phyloP scores from a whole-genome alignment of 2,329 filamentous ascomycete genomes.

The Colletotrichum sublineola region DNA sequence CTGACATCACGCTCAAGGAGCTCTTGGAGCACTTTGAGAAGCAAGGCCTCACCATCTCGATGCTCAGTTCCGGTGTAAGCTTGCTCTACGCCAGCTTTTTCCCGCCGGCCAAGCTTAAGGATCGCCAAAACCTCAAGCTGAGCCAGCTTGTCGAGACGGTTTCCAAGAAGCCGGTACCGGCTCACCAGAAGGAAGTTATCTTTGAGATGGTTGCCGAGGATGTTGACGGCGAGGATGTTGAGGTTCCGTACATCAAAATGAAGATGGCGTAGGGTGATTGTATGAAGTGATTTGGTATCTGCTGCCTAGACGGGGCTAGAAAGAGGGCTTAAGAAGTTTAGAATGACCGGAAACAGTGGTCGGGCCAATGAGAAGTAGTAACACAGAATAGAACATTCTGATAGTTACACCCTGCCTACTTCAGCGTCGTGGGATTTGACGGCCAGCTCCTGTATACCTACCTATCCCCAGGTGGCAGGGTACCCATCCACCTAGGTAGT shows the following conservation, averaged over 20 bases:
- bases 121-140: slow-evolving; percentile 85
- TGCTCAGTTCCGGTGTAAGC: slow-evolving; percentile 98
- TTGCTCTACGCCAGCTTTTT: slow-evolving; percentile 96
- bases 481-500: neutral
- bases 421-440: neutral
- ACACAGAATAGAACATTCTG: slow-evolving; percentile 15
- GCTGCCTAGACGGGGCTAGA: slow-evolving; percentile 1
- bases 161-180: slow-evolving; percentile 91
- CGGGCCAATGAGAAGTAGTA: neutral
- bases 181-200: slow-evolving; percentile 94
- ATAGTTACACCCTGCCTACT: neutral
- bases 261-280: slow-evolving; percentile 65
- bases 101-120: slow-evolving; percentile 81
- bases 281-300: slow-evolving; percentile 1
- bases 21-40: slow-evolving; percentile 86
- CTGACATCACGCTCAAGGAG: slow-evolving; percentile 86
- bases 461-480: neutral
- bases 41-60: slow-evolving; percentile 85
- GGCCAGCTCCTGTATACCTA: neutral
- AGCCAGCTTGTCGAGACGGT: slow-evolving; percentile 89
- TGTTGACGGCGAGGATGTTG: slow-evolving; percentile 89
- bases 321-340: neutral
- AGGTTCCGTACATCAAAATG: slow-evolving; percentile 96
- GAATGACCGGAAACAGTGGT: slow-evolving; percentile 8
- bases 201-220: slow-evolving; percentile 97